A percentile compares a stretch with the other conserved stretches of the same genome.
These are phyloP conservation scores for Elongisporangium anandrum DNA, from an alignment of 352 stramenopile genomes.

Conservation along the genomic window DNA sequence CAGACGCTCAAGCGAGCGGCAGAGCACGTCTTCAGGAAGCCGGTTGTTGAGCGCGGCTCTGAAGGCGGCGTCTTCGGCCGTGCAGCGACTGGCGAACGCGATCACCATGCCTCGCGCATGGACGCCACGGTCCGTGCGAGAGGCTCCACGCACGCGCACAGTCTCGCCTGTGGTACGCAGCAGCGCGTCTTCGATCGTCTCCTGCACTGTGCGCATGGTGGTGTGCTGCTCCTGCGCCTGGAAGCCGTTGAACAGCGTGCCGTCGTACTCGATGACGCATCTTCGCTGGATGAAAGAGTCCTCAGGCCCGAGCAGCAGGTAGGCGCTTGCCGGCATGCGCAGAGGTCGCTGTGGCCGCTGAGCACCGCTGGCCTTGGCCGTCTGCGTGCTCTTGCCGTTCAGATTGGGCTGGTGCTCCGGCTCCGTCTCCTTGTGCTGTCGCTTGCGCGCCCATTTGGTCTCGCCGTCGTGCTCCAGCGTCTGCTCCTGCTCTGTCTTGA, in stretches of 20 bases:
- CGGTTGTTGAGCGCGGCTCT: slow-evolving; percentile 72
- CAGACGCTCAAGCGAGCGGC: slow-evolving; percentile 23
- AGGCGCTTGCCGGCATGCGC: slow-evolving; percentile 38
- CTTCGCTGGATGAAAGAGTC: slow-evolving; percentile 17
- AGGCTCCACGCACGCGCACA: slow-evolving; percentile 81
- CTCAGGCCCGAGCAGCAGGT: slow-evolving; percentile 28
- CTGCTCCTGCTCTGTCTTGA: not conserved
- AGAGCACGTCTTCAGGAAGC: slow-evolving; percentile 56
- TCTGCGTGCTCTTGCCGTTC: not conserved
- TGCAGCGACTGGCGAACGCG: slow-evolving; percentile 81
- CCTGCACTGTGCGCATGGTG: slow-evolving; percentile 59
- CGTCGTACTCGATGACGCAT: slow-evolving; percentile 74
- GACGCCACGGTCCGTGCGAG: slow-evolving; percentile 91
- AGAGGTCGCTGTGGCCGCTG: slow-evolving; percentile 8
- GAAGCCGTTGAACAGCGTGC: slow-evolving; percentile 68
- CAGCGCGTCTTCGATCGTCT: slow-evolving; percentile 67
- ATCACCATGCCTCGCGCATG: slow-evolving; percentile 89
- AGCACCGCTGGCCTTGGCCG: not conserved
- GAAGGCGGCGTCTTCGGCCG: slow-evolving; percentile 33
- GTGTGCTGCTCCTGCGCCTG: slow-evolving; percentile 68
- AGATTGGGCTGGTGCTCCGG: not conserved
- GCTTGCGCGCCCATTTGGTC: not conserved
- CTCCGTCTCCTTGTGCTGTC: not conserved
- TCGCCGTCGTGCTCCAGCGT: not conserved
- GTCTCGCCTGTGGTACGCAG: slow-evolving; percentile 60